phyloP scores from a whole-genome alignment of 306 rosid genomes.

The Canavalia ensiformis region DNA sequence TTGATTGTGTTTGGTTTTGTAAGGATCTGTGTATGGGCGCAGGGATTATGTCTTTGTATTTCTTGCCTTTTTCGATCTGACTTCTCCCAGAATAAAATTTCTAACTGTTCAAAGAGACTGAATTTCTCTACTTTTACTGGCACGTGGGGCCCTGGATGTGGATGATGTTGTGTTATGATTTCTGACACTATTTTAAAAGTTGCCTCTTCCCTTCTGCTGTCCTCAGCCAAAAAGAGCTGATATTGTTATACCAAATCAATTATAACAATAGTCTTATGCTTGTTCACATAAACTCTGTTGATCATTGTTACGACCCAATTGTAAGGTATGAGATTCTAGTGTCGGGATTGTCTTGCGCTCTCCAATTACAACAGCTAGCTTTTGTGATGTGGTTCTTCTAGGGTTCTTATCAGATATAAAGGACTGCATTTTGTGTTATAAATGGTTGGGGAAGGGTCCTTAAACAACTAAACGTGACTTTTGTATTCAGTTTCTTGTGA shows the following conservation, averaged over 20 bases:
- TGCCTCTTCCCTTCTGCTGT: neutral
- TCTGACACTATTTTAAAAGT: neutral
- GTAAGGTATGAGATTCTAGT: too few relatives aligned
- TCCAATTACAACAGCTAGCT: too few relatives aligned
- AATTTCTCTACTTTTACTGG: neutral
- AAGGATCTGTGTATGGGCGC: neutral
- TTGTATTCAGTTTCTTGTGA: neutral
- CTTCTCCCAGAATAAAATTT: neutral
- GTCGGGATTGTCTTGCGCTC: too few relatives aligned
- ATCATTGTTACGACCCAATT: too few relatives aligned
- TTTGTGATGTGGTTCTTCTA: too few relatives aligned
- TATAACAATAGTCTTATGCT: neutral
- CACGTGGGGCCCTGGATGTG: conserved; percentile 1
- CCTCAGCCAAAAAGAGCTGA: neutral
- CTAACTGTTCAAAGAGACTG: neutral
- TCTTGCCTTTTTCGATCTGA: neutral
- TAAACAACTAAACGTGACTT: neutral
- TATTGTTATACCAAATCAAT: neutral
- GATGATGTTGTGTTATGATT: neutral
- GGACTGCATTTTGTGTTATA: neutral
- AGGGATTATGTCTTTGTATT: neutral
- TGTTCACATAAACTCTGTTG: neutral
- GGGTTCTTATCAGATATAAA: neutral
- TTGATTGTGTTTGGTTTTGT: neutral
- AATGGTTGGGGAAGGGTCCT: neutral